phyloP scores from a whole-genome alignment of 331 rosid genomes.

The Rhamnella rubrinervis region DNA sequence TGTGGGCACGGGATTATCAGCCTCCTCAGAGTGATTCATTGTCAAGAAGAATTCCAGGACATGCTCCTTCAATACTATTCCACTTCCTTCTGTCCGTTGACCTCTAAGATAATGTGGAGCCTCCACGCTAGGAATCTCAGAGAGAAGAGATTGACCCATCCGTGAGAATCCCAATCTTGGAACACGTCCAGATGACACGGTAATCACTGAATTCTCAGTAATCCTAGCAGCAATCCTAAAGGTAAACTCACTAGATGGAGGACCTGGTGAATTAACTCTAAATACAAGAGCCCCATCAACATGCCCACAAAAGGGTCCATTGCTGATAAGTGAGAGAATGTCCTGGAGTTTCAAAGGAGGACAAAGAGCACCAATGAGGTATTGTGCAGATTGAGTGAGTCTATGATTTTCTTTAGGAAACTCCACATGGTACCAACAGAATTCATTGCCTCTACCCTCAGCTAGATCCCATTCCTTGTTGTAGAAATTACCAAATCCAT shows the following conservation, averaged over 20 bases:
- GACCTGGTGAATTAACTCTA: conserved; percentile 92
- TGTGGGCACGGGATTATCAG: conserved; percentile 89
- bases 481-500: conserved; percentile 70
- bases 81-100: conserved; percentile 51
- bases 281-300: conserved; percentile 92
- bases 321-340: conserved; percentile 94
- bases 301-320: conserved; percentile 96
- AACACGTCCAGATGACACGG: conserved; percentile 88
- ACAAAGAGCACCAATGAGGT: conserved; percentile 79
- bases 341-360: conserved; percentile 97
- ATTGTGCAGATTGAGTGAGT: conserved; percentile 76
- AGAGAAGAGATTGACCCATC: conserved; percentile 75
- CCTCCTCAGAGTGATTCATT: conserved; percentile 97
- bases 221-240: conserved; percentile 94
- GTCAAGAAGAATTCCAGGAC: conserved; percentile 94
- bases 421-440: conserved; percentile 97
- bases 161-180: conserved; percentile 90
- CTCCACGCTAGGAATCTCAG: conserved; percentile 90
- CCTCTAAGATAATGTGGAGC: conserved; percentile 45
- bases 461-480: conserved; percentile 87
- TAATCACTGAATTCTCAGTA: conserved; percentile 73
- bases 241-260: conserved; percentile 80
- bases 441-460: conserved; percentile 68
- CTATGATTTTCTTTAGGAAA: conserved; percentile 81
- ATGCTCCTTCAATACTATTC: conserved; percentile 83